Evolutionary conservation across 108 stramenopile species (phyloP).

Genomic region (Pelagomonas calceolata): DNA sequence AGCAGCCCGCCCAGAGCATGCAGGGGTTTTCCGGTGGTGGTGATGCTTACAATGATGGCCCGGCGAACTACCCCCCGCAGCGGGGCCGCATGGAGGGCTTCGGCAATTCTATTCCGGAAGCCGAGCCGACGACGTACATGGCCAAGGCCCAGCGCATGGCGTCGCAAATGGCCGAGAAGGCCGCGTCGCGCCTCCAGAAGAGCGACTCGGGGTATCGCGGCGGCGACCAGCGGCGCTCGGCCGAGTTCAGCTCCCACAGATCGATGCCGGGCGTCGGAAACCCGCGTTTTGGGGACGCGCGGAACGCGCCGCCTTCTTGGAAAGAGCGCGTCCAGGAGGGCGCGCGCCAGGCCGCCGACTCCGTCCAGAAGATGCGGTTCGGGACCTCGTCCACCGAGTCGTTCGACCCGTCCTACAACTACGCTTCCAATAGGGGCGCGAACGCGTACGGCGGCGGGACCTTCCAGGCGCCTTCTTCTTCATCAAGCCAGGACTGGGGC

Average conservation of each 20-base stretch:
- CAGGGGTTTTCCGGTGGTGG: too few species aligned
- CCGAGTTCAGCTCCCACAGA: not conserved
- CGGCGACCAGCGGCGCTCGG: slow-evolving; percentile 11
- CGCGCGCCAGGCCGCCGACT: not conserved
- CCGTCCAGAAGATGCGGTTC: not conserved
- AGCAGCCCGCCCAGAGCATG: not conserved
- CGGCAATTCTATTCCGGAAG: not conserved
- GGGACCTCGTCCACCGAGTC: not conserved
- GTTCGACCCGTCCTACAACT: not conserved
- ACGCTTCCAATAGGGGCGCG: slow-evolving; percentile 19
- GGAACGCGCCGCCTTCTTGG: slow-evolving; percentile 23
- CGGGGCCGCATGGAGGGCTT: not conserved
- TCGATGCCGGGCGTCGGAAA: slow-evolving; percentile 82
- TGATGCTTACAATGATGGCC: not conserved
- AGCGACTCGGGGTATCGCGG: slow-evolving; percentile 12
- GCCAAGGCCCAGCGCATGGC: not conserved
- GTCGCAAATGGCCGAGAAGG: slow-evolving; percentile 19
- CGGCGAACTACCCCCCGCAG: not conserved
- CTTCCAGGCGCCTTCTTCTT: too few species aligned
- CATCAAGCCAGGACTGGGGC: too few species aligned
- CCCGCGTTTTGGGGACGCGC: slow-evolving; percentile 72
- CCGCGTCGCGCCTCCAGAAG: slow-evolving; percentile 22
- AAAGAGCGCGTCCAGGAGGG: not conserved
- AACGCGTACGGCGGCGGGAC: slow-evolving; percentile 17
- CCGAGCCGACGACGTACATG: not conserved